Evolutionary conservation across 1,284 basidiomycete genomes (phyloP), one percentile per base, ranked within the genome.

Genomic region (Pisolithus thermaeus): DNA sequence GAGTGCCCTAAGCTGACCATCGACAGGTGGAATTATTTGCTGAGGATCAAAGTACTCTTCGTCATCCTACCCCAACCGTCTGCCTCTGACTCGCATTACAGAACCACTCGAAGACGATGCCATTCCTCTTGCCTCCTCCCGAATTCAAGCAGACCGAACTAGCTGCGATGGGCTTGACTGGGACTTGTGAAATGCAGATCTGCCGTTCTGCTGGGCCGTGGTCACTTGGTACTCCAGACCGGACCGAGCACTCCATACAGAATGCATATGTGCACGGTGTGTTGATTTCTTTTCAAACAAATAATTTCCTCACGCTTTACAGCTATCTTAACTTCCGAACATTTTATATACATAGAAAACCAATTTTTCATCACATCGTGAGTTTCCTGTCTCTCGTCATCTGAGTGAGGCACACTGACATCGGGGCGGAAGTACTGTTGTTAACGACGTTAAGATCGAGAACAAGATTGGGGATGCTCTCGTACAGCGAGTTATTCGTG

Each of bases 291-390:
- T 18, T 51, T 36, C 54, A 20, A 14, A 12, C 9, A n/a, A 6
- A 16, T 4, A 4, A 38, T 14, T 4, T 4, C 8, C 20, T 38
- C 47, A 53, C 40, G 41, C 32, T 28, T 40, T 22, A 57, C 64
- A 92, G 92, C 93, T 2, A 99, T 99, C 53, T 88, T 97, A 68
- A 77, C 92, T 65, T 97, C 93, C 18, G 93, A 98, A 55, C 90
- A 92, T 62, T 94, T 93, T 61, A 88, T 94, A 22, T 93, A 94
- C 70, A 92, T 94, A 54, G 94, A 98, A 69, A 98, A 99, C 65
- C 96, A 99, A 68, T 99, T 98, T 74, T 99, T 99, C 72, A 94
- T 99, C 64, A 91, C 94, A 0, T 97, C 90, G 80, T 90, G 66
- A 64, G 84, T 69, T 20, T 45, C 36, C 8, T 22, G 14, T 49